These are phyloP conservation scores for Pueraria montana DNA, from an alignment of 306 rosid genomes.

Conservation along the genomic window DNA sequence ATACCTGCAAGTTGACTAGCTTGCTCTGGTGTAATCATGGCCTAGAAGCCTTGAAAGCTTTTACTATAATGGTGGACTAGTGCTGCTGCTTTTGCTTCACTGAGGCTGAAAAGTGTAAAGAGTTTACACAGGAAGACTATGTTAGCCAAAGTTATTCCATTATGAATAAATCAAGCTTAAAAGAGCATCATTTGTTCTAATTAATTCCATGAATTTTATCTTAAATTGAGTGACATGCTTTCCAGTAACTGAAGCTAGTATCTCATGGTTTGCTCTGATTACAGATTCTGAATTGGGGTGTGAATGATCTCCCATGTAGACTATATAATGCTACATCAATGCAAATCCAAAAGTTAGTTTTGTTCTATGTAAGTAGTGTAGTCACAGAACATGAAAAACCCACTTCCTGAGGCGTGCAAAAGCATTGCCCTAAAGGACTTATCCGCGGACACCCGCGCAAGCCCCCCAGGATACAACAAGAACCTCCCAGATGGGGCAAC, in stretches of 20 bases:
- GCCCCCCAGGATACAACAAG: too few relatives aligned
- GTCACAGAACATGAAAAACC: too few relatives aligned
- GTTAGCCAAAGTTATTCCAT: not conserved
- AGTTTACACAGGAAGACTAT: not conserved
- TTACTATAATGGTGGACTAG: constrained; percentile 72
- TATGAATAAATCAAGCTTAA: constrained; percentile 12
- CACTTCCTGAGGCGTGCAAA: too few relatives aligned
- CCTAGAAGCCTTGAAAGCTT: constrained; percentile 80
- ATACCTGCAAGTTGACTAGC: constrained; percentile 68
- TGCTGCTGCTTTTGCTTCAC: constrained; percentile 59
- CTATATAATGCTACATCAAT: constrained; percentile 66
- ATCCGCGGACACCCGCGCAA: too few relatives aligned
- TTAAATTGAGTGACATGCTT: constrained; percentile 50
- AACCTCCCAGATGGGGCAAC: too few relatives aligned
- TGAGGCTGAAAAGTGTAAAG: constrained; percentile 55
- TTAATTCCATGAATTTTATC: not conserved
- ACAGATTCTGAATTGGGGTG: constrained; percentile 71
- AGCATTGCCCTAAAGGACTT: too few relatives aligned
- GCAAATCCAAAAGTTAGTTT: constrained; percentile 37
- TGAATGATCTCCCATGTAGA: constrained; percentile 77
- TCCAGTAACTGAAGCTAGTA: constrained; percentile 70
- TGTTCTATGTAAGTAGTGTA: constrained; percentile 20
- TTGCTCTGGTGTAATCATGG: constrained; percentile 70
- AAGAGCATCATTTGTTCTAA: not conserved
- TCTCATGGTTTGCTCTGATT: constrained; percentile 69